Evolutionary conservation across 176 grass and related monocot species (phyloP), one percentile per base, ranked within the genome.

Genomic region (Aegilops sharonensis): DNA sequence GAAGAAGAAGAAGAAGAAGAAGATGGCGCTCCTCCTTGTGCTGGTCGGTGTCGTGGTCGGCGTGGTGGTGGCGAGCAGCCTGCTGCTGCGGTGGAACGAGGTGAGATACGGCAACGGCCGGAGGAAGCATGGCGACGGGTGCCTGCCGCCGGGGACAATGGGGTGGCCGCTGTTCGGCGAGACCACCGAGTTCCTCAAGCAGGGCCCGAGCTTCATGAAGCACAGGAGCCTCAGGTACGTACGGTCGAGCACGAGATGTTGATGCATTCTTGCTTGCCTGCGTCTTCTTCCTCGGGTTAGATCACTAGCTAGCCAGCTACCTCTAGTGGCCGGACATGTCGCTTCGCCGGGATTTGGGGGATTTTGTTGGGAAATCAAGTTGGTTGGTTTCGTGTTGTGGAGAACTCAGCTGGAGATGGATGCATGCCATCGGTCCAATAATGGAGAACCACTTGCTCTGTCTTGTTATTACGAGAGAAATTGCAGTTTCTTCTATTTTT

Each of bases 181-280:
- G 90, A 97, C 94, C 45, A 97, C 94, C 24, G 94, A 97, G 90
- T 97, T 97, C 87, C 90, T 97, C 68, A 97, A 94, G 88, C 92
- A 94, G 59, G 94, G 92, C 0, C 94, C 94, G 2, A 45, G 60
- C 68, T 97, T 97, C 88, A 94, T 97, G 92, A 97, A 94, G 90
- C 82, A 82, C 15, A 80, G 89, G 75, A 92, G 90, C 71, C 92
- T 97, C 81, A 97, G 92, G 30, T 31, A 31, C 30, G 30, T 31
- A 31, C 30, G 9, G 39, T 42, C 39, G 39, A 42, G 9, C 39
- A 42, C 10, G 42, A 42, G 30, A 68, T 68, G 15, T 35, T 21
- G 11, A 67, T 48, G 12, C 79, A 69, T 69, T 85, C 47, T 50
- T 47, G 11, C 45, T 47, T 47, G 47, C 47, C 1, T 54, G 48